phyloP scores from a whole-genome alignment of 192 early-diverging fungal genomes.

The Entophlyctis luteolus region DNA sequence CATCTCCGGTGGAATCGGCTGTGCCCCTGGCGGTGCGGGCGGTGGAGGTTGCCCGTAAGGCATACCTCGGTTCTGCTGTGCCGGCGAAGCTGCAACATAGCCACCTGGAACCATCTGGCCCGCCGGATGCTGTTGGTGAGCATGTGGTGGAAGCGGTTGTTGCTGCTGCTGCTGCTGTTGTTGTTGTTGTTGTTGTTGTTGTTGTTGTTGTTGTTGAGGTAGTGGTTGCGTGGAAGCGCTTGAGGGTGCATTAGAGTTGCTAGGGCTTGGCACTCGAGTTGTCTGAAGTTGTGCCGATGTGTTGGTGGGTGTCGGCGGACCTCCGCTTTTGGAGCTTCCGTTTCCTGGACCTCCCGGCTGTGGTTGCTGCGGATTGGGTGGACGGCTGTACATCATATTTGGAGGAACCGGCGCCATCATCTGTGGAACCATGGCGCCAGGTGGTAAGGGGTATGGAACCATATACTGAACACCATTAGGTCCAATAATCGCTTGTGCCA shows the following conservation, averaged over 20 bases:
- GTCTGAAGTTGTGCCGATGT: neutral
- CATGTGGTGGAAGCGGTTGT: neutral
- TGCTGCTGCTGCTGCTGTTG: too few species aligned
- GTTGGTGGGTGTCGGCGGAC: constrained; percentile 11
- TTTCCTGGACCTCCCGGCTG: neutral
- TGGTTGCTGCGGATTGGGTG: neutral
- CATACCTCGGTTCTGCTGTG: neutral
- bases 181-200: too few species aligned
- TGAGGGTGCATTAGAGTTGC: too few species aligned
- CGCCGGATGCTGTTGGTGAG: neutral
- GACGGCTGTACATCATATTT: neutral
- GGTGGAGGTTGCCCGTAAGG: too few species aligned
- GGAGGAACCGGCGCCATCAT: constrained; percentile 25
- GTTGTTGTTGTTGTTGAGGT: too few species aligned
- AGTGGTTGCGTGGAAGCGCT: neutral
- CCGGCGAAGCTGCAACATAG: neutral
- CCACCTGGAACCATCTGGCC: neutral
- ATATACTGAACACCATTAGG: constrained; percentile 26
- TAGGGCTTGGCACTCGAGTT: neutral
- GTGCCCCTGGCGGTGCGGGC: too few species aligned
- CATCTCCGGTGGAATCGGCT: neutral
- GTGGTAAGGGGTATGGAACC: constrained; percentile 12
- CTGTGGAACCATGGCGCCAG: constrained; percentile 18
- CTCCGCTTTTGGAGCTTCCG: neutral
- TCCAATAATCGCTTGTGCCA: constrained; percentile 16